Conservation (phyloP, 257 asterid genomes). For the Scutellaria barbata region DNA sequence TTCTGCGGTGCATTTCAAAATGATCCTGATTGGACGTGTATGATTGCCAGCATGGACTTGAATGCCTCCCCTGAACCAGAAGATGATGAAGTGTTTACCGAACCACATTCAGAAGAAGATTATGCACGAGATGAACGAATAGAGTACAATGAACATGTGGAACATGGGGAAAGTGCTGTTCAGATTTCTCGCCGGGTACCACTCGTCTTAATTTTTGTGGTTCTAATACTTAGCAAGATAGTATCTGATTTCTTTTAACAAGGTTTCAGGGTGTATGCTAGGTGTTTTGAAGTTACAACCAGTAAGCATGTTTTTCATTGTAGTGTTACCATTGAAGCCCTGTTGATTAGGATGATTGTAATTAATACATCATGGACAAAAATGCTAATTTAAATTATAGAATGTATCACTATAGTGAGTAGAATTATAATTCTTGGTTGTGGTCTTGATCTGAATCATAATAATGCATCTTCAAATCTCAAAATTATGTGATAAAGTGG, state of each 20-base stretch:
- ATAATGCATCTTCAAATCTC: conserved; percentile 15
- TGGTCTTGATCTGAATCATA: conserved; percentile 7
- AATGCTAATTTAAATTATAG: neutral
- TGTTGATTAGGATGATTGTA: conserved; percentile 16
- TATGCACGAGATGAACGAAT: conserved; percentile 52
- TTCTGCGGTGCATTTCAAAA: conserved; percentile 39
- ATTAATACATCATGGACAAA: neutral
- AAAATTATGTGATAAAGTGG: neutral
- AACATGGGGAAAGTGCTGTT: conserved; percentile 59
- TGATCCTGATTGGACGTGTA: conserved; percentile 58
- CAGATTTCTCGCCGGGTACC: conserved; percentile 75
- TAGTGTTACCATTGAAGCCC: conserved; percentile 10
- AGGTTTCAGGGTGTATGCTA: conserved; percentile 23
- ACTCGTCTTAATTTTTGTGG: conserved; percentile 19
- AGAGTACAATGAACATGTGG: conserved; percentile 56
- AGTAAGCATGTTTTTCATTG: conserved; percentile 9
- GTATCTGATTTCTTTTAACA: conserved; percentile 21
- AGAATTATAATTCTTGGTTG: conserved; percentile 9
- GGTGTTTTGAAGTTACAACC: conserved; percentile 15
- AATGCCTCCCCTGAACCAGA: conserved; percentile 94
- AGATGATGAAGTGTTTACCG: conserved; percentile 78
- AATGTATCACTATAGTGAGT: neutral
- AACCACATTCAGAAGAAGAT: conserved; percentile 68
- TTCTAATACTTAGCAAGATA: conserved; percentile 16
- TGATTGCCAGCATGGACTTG: conserved; percentile 87